Evolutionary conservation across 164 flowering plant species (phyloP).

Genomic region (Sextonia rubra): DNA sequence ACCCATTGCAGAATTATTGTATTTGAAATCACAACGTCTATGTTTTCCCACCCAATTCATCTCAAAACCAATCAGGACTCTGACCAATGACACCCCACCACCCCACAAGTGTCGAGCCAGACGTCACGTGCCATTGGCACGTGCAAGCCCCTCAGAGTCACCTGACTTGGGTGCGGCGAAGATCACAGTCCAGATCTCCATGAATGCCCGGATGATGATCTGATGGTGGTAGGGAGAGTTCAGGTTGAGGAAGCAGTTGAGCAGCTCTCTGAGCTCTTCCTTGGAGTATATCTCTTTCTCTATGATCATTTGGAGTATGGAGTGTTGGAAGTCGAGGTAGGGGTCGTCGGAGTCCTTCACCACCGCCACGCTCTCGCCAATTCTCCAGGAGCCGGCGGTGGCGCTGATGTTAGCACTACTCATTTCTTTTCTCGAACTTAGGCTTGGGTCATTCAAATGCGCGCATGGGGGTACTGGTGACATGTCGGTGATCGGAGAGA

Average conservation of each 20-base stretch:
- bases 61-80: no score
- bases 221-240: slow-evolving; percentile 55
- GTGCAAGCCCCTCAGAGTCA: background rate
- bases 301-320: slow-evolving; percentile 70
- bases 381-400: slow-evolving; percentile 14
- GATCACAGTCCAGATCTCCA: background rate
- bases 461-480: background rate
- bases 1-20: no score
- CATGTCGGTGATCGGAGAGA: background rate
- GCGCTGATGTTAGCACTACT: slow-evolving; percentile 1
- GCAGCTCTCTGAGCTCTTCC: slow-evolving; percentile 52
- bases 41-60: no score
- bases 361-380: slow-evolving; percentile 51
- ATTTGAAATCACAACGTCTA: no score
- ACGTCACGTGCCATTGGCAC: background rate
- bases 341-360: slow-evolving; percentile 65
- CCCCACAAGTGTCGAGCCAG: no score
- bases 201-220: slow-evolving; percentile 45
- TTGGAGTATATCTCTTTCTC: slow-evolving; percentile 51
- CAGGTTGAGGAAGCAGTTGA: slow-evolving; percentile 50
- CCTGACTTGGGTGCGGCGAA: background rate
- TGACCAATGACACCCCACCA: no score
- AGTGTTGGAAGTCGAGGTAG: slow-evolving; percentile 52
- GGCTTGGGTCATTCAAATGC: background rate
- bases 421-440: slow-evolving; percentile 13